Percentiles rank a stretch among this genome's conserved stretches.
Conservation (phyloP, 345 rosid species). For the Pistacia integerrima region DNA sequence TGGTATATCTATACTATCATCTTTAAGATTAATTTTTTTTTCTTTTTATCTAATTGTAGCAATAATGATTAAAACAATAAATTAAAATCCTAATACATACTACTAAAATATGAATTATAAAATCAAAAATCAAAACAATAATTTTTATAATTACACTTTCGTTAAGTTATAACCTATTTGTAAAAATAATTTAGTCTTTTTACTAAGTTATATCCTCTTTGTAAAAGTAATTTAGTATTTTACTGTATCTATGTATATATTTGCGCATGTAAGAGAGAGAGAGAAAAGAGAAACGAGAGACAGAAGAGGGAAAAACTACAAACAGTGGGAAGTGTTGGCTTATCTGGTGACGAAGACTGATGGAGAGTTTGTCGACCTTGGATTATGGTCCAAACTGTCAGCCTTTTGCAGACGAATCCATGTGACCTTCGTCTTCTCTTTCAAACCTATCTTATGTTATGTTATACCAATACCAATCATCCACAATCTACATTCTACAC, state of each 20-base stretch:
- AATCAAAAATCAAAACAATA: no score
- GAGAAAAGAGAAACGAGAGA: not conserved
- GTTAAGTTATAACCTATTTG: no score
- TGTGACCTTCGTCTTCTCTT: constrained; percentile 32
- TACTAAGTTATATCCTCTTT: no score
- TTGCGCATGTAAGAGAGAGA: not conserved
- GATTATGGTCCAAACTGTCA: constrained; percentile 35
- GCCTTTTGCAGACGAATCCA: constrained; percentile 33
- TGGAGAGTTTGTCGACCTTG: constrained; percentile 18
- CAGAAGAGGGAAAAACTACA: constrained; percentile 8
- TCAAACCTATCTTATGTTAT: not conserved
- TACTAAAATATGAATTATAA: no score
- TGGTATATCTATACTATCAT: no score
- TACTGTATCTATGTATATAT: not conserved
- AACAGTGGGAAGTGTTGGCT: constrained; percentile 20
- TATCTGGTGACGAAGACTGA: constrained; percentile 25
- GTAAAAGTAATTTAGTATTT: no score
- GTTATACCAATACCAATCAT: constrained; percentile 15
- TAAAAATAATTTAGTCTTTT: no score
- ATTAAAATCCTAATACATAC: no score
- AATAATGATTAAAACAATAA: no score
- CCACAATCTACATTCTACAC: constrained; percentile 6
- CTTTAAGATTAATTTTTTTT: no score
- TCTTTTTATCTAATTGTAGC: no score
- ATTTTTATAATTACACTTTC: no score